A percentile compares a stretch with the other conserved stretches of the same genome.
Conservation (phyloP, 2,329 filamentous ascomycete genomes). For the Botrytis aclada region DNA sequence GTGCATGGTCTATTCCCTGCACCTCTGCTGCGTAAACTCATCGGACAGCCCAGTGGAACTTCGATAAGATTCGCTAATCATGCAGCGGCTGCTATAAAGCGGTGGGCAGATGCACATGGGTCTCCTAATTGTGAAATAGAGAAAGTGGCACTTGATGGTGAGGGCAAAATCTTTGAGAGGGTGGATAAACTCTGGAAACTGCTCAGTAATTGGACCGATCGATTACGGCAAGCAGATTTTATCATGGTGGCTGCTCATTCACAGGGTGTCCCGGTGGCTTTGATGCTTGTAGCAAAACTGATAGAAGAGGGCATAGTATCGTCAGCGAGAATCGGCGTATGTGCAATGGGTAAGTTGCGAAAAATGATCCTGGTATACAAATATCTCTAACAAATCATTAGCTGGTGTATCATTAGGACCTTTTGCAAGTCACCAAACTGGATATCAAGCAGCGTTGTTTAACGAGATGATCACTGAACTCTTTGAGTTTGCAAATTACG, state of each 20-base stretch:
- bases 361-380: neutral
- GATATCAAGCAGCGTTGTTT: conserved; percentile 52
- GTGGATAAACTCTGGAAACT: conserved; percentile 94
- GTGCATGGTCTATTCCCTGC: conserved; percentile 94
- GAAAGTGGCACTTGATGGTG: conserved; percentile 90
- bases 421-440: conserved; percentile 52
- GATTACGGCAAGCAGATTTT: conserved; percentile 82
- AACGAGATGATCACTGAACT: conserved; percentile 90
- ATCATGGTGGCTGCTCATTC: conserved; percentile 92
- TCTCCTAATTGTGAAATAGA: conserved; percentile 79
- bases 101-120: conserved; percentile 74
- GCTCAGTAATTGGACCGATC: conserved; percentile 89
- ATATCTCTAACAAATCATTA: conserved; percentile 42
- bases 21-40: conserved; percentile 78
- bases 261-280: conserved; percentile 88
- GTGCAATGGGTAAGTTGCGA: conserved; percentile 59
- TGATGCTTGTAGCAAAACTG: conserved; percentile 90
- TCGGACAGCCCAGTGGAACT: conserved; percentile 93
- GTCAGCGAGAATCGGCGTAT: conserved; percentile 75
- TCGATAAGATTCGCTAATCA: conserved; percentile 90
- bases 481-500: conserved; percentile 85
- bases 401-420: conserved; percentile 92
- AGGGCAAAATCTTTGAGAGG: conserved; percentile 85
- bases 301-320: conserved; percentile 85
- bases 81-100: conserved; percentile 76